Percentiles rank a stretch among this genome's conserved stretches.
Evolutionary conservation across 2,329 filamentous ascomycete genomes (phyloP).

Genomic region (Gyromitra esculenta): DNA sequence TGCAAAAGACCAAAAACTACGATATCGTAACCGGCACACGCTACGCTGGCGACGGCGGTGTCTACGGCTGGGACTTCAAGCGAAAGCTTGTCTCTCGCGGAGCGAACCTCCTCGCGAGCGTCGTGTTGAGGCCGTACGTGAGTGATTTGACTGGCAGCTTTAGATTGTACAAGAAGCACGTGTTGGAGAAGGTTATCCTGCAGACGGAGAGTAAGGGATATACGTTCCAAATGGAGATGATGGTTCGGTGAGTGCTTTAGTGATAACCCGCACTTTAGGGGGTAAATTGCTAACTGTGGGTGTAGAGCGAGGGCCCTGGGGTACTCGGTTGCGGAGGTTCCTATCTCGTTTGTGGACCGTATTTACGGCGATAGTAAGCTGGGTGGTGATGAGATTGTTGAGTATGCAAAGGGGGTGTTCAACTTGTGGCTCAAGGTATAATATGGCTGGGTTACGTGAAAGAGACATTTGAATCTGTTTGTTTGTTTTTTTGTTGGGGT

Average conservation of each 20-base stretch:
- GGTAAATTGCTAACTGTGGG: no score
- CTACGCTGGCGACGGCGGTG: slow-evolving; percentile 87
- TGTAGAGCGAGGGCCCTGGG: slow-evolving; percentile 90
- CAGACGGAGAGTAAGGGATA: slow-evolving; percentile 96
- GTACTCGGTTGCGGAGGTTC: slow-evolving; percentile 91
- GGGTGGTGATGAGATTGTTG: slow-evolving; percentile 92
- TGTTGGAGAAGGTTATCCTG: slow-evolving; percentile 87
- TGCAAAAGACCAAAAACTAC: slow-evolving; percentile 80
- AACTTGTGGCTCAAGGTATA: slow-evolving; percentile 81
- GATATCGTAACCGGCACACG: slow-evolving; percentile 97
- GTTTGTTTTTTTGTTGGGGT: neutral
- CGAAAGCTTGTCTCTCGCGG: slow-evolving; percentile 79
- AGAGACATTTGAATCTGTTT: neutral
- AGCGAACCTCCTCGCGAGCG: slow-evolving; percentile 95
- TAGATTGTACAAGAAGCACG: slow-evolving; percentile 88
- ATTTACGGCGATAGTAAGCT: slow-evolving; percentile 96
- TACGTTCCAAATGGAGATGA: slow-evolving; percentile 86
- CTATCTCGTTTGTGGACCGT: slow-evolving; percentile 94
- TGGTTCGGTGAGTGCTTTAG: slow-evolving; percentile 33
- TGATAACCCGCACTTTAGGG: neutral
- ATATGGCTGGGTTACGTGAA: neutral
- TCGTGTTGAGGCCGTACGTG: slow-evolving; percentile 88
- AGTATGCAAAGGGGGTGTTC: slow-evolving; percentile 89
- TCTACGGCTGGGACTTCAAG: slow-evolving; percentile 97
- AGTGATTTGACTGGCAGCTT: slow-evolving; percentile 96